Evolutionary conservation across 2,329 filamentous ascomycete genomes (phyloP).

Genomic region (Fusarium sp.): DNA sequence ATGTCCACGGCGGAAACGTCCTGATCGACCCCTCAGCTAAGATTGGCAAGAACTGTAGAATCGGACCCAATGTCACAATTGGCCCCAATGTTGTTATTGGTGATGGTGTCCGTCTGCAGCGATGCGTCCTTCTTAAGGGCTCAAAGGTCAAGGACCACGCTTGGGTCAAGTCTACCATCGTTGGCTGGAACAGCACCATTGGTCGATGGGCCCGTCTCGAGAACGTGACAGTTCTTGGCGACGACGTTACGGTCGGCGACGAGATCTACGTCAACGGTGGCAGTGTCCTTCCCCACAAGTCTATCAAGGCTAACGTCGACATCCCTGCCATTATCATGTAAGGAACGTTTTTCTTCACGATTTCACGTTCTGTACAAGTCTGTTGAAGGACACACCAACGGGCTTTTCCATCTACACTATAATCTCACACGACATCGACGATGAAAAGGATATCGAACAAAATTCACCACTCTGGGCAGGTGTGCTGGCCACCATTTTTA

Average conservation of each 20-base stretch:
- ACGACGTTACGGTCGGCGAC: conserved; percentile 97
- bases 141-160: conserved; percentile 98
- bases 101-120: conserved; percentile 92
- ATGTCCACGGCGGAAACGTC: conserved; percentile 93
- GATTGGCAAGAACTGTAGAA: conserved; percentile 98
- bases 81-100: conserved; percentile 92
- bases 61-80: conserved; percentile 96
- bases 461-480: conserved; percentile 47
- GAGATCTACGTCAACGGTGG: conserved; percentile 99
- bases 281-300: conserved; percentile 96
- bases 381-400: conserved; percentile 42
- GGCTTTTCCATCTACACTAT: conserved; percentile 21
- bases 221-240: conserved; percentile 97
- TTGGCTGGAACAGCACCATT: conserved; percentile 97
- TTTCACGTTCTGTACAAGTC: conserved; percentile 7
- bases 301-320: conserved; percentile 98
- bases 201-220: conserved; percentile 96
- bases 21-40: conserved; percentile 93
- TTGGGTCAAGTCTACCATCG: conserved; percentile 98
- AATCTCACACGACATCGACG: conserved; percentile 36
- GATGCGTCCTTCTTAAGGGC: conserved; percentile 87
- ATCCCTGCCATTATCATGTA: conserved; percentile 77
- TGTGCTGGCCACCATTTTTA: conserved; percentile 45
- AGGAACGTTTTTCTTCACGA: conserved; percentile 48
- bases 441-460: conserved; percentile 39